Evolutionary conservation across 73 alveolate genomes (phyloP).

Genomic region (Blepharisma japonicum): DNA sequence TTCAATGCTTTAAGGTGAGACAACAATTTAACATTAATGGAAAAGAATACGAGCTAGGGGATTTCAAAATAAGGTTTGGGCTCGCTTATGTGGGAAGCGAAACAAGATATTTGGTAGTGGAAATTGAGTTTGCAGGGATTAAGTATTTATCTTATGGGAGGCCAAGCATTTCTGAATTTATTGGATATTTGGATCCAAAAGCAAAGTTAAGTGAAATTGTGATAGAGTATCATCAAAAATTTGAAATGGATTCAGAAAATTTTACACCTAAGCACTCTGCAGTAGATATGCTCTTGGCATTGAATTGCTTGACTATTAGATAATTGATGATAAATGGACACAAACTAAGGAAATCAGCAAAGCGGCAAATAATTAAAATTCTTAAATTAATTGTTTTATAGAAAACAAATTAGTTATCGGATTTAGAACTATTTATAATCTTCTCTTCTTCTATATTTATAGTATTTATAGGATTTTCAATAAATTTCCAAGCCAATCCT

Average conservation of each 20-base stretch:
- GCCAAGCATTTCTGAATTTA: constrained; percentile 13
- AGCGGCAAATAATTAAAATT: too few species aligned
- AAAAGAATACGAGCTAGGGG: neutral
- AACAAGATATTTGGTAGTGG: neutral
- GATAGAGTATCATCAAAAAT: neutral
- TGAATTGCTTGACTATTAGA: neutral
- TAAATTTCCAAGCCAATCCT: constrained; percentile 18
- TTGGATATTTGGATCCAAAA: neutral
- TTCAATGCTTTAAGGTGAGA: neutral
- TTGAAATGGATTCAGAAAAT: neutral
- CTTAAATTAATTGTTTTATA: too few species aligned
- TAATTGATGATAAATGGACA: too few species aligned
- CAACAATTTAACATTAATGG: neutral
- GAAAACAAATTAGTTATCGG: too few species aligned
- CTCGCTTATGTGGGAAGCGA: neutral
- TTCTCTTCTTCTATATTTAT: too few species aligned
- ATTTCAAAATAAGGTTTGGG: neutral
- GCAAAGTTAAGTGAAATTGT: neutral
- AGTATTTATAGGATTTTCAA: neutral
- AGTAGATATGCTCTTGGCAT: neutral
- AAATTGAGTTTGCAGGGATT: constrained; percentile 12
- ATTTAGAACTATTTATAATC: too few species aligned
- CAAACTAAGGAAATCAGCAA: too few species aligned
- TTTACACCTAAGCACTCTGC: neutral
- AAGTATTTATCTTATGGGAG: neutral